phyloP scores from a whole-genome alignment of 1,284 basidiomycete species.

The Trichosporon inkin region DNA sequence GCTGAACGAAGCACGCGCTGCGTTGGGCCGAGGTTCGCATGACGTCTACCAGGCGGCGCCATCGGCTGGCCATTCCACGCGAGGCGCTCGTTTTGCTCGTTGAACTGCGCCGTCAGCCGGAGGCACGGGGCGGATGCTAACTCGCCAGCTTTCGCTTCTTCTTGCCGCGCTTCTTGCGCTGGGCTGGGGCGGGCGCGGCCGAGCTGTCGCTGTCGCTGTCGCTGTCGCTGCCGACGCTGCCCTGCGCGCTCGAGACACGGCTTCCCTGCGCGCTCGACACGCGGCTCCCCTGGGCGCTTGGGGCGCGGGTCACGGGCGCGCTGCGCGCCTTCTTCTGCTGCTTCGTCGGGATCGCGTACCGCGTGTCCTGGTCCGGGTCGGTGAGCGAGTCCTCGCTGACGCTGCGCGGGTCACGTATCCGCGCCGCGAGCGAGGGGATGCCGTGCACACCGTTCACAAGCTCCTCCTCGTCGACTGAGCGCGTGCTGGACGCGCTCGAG shows the following conservation, averaged over 20 bases:
- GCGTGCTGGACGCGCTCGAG: neutral
- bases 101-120: too few relatives aligned
- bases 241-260: neutral
- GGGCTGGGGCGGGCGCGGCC: neutral
- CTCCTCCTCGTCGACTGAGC: neutral
- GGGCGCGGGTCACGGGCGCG: neutral
- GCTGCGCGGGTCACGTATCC: slow-evolving; percentile 1
- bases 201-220: slow-evolving; percentile 2
- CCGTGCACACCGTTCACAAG: neutral
- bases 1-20: neutral
- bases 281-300: neutral
- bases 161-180: neutral
- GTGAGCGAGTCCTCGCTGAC: slow-evolving; percentile 8
- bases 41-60: neutral
- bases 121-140: neutral
- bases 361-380: neutral
- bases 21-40: neutral
- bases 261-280: neutral
- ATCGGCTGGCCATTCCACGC: too few relatives aligned
- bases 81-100: too few relatives aligned
- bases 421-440: neutral
- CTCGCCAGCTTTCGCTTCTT: neutral
- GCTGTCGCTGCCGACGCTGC: slow-evolving; percentile 2
- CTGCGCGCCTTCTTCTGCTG: slow-evolving; percentile 4
- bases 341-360: slow-evolving; percentile 4